Percentiles rank a stretch among this genome's conserved stretches.
Conservation (phyloP, 2,329 filamentous ascomycete genomes). For the Fusarium agapanthi region DNA sequence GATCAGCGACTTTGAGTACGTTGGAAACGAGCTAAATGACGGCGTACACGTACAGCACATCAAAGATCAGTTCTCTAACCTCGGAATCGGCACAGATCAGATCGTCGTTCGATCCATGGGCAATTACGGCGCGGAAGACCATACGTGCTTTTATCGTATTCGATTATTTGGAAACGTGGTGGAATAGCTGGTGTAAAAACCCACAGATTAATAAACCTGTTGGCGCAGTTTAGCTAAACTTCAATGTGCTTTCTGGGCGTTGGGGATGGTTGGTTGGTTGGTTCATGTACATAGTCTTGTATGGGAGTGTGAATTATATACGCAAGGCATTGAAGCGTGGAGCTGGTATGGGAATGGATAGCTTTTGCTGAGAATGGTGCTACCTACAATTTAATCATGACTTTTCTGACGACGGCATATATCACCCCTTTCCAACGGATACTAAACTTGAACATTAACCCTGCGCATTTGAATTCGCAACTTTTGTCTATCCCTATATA, state of each 20-base stretch:
- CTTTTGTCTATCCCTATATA: conserved; percentile 35
- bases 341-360: conserved; percentile 28
- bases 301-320: conserved; percentile 19
- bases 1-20: conserved; percentile 65
- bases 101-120: conserved; percentile 64
- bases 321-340: conserved; percentile 23
- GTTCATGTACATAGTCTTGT: conserved; percentile 15
- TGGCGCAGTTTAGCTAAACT: background rate
- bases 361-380: conserved; percentile 12
- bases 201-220: too few relatives aligned
- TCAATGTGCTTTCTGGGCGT: background rate
- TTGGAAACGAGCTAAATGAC: conserved; percentile 53
- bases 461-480: conserved; percentile 6
- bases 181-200: background rate
- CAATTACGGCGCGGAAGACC: conserved; percentile 66
- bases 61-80: conserved; percentile 56
- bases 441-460: conserved; percentile 4
- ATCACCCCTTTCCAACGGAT: background rate
- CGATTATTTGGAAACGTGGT: conserved; percentile 58
- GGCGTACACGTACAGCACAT: conserved; percentile 63
- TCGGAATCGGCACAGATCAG: conserved; percentile 59
- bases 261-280: background rate
- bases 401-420: background rate
- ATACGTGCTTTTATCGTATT: conserved; percentile 74
- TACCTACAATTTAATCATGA: conserved; percentile 13